Evolutionary conservation across 805 yeast species (phyloP).

Genomic region (Zygosaccharomyces bisporus): DNA sequence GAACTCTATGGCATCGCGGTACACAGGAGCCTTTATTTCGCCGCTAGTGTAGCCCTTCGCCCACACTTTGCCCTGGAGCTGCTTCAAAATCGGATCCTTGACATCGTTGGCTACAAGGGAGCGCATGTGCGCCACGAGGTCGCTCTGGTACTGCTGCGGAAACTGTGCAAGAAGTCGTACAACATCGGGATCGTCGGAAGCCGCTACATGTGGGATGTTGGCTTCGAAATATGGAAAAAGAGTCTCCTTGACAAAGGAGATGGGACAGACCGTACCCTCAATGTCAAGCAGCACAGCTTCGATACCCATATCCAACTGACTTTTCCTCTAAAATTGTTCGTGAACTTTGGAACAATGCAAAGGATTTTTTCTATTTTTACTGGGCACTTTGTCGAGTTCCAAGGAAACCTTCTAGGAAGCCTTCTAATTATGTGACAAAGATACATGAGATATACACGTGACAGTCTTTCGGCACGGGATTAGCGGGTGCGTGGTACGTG

Average conservation of each 20-base stretch:
- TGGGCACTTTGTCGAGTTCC: no score
- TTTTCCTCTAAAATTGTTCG: not conserved
- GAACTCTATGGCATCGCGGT: conserved; percentile 61
- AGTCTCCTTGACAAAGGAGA: conserved; percentile 76
- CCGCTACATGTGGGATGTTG: conserved; percentile 43
- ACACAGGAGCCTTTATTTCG: conserved; percentile 71
- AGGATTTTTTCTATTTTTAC: no score
- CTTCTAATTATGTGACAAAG: no score
- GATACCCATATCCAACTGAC: conserved; percentile 5
- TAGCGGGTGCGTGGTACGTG: no score
- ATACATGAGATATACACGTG: not conserved
- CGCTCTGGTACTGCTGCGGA: conserved; percentile 27
- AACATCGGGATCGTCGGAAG: conserved; percentile 20
- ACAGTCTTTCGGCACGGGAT: no score
- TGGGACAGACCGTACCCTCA: conserved; percentile 93
- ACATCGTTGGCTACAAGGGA: conserved; percentile 60
- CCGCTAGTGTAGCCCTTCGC: conserved; percentile 73
- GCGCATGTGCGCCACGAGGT: conserved; percentile 46
- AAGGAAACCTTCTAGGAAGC: no score
- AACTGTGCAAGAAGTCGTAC: conserved; percentile 27
- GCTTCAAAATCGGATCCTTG: conserved; percentile 72
- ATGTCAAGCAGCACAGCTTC: conserved; percentile 50
- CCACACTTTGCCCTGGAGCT: conserved; percentile 85
- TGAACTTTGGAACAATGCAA: no score
- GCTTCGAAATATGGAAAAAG: conserved; percentile 71